These are phyloP conservation scores for Lycium ferocissimum DNA, from an alignment of 257 asterid genomes.

Conservation along the genomic window DNA sequence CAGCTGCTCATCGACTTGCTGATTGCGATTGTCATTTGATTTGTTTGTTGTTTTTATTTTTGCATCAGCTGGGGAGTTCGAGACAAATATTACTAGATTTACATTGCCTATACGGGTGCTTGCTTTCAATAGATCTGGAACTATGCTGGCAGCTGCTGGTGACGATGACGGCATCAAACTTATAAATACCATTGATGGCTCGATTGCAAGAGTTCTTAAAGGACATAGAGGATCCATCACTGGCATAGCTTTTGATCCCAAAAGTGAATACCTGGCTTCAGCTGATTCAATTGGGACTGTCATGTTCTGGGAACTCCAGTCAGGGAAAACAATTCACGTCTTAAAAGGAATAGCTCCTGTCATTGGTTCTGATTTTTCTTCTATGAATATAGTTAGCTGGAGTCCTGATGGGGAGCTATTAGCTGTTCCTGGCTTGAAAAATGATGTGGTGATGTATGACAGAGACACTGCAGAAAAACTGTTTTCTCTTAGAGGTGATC, in stretches of 20 bases:
- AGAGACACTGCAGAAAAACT: constrained; percentile 95
- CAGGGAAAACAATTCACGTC: constrained; percentile 77
- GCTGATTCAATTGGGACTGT: constrained; percentile 87
- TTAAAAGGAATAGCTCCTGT: constrained; percentile 86
- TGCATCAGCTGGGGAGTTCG: constrained; percentile 86
- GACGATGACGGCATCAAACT: constrained; percentile 97
- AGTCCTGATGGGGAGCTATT: constrained; percentile 95
- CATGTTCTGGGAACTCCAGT: constrained; percentile 89
- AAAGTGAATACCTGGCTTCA: constrained; percentile 87
- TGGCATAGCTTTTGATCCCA: constrained; percentile 94
- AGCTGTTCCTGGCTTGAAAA: constrained; percentile 94
- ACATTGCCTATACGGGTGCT: constrained; percentile 86
- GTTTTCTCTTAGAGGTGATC: constrained; percentile 90
- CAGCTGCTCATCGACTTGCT: background rate
- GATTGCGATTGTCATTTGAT: background rate
- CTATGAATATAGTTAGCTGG: constrained; percentile 77
- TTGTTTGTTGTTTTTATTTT: background rate
- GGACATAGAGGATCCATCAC: constrained; percentile 92
- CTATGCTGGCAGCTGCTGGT: constrained; percentile 95
- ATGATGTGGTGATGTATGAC: constrained; percentile 93
- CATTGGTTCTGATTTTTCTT: constrained; percentile 60
- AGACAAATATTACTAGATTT: constrained; percentile 91
- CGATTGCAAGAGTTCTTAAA: constrained; percentile 89
- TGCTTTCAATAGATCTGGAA: constrained; percentile 88
- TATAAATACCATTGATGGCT: constrained; percentile 89